These are phyloP conservation scores for Penicillium argentinense DNA, from an alignment of 495 filamentous ascomycete genomes.

Conservation along the genomic window DNA sequence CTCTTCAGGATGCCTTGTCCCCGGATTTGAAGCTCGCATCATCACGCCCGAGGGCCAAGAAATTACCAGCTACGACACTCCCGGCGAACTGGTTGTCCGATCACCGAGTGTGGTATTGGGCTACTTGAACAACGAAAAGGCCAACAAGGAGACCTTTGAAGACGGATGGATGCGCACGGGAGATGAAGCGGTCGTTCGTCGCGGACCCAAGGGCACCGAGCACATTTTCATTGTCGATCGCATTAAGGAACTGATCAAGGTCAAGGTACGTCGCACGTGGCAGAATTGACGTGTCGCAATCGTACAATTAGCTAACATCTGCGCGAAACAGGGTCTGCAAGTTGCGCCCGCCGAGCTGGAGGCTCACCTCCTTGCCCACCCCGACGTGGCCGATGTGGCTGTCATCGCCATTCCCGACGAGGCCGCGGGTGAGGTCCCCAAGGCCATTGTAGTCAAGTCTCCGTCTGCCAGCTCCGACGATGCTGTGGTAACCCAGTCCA, in stretches of 20 bases:
- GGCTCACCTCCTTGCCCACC: slow-evolving; percentile 81
- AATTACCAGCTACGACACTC: slow-evolving; percentile 71
- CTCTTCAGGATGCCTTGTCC: slow-evolving; percentile 70
- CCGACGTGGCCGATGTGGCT: slow-evolving; percentile 76
- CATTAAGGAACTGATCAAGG: slow-evolving; percentile 93
- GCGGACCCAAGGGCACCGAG: slow-evolving; percentile 63
- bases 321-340: slow-evolving; percentile 66
- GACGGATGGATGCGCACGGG: slow-evolving; percentile 84
- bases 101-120: slow-evolving; percentile 76
- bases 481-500: slow-evolving; percentile 57
- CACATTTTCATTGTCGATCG: slow-evolving; percentile 85
- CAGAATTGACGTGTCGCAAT: background rate
- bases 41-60: slow-evolving; percentile 73
- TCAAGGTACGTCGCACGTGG: slow-evolving; percentile 61
- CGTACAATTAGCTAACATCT: background rate
- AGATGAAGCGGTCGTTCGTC: slow-evolving; percentile 74
- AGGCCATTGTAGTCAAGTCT: slow-evolving; percentile 82
- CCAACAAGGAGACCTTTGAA: slow-evolving; percentile 76
- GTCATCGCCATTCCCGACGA: slow-evolving; percentile 81
- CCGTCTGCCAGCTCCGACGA: slow-evolving; percentile 59
- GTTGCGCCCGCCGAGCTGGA: slow-evolving; percentile 91
- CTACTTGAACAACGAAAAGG: slow-evolving; percentile 82
- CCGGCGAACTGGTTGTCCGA: slow-evolving; percentile 77
- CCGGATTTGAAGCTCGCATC: slow-evolving; percentile 66
- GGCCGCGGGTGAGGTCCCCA: slow-evolving; percentile 76